phyloP scores from a whole-genome alignment of 225 moss, liverwort and hornwort genomes.

The Physcomitrium patens region DNA sequence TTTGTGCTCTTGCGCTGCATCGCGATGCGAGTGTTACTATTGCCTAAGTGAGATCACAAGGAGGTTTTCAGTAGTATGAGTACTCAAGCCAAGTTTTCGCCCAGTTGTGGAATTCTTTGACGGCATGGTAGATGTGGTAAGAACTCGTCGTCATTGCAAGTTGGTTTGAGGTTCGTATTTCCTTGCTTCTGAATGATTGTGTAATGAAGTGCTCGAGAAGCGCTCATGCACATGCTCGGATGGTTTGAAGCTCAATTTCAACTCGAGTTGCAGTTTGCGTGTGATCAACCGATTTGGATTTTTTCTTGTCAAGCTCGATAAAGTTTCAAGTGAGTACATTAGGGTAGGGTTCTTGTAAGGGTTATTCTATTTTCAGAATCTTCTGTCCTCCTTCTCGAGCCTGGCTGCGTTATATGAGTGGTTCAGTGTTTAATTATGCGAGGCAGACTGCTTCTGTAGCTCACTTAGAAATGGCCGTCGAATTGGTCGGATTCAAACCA shows the following conservation, averaged over 20 bases:
- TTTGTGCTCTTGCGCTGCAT: neutral
- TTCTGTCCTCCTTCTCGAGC: neutral
- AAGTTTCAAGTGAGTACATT: neutral
- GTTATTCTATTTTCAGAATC: neutral
- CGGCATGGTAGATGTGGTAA: conserved; percentile 31
- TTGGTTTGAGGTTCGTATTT: conserved; percentile 4
- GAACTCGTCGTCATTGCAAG: neutral
- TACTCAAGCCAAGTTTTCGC: neutral
- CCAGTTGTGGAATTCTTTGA: conserved; percentile 1
- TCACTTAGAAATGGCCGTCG: no score
- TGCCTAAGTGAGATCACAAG: conserved; percentile 17
- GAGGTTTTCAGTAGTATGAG: conserved; percentile 20
- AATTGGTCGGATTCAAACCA: neutral
- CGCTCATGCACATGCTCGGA: neutral
- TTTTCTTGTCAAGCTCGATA: conserved; percentile 2
- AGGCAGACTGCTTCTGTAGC: neutral
- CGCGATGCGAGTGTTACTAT: neutral
- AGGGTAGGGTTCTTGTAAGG: neutral
- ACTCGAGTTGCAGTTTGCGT: no score
- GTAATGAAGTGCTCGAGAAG: neutral
- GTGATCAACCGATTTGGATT: no score
- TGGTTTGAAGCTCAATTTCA: neutral
- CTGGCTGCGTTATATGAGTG: neutral
- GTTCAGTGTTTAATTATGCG: neutral
- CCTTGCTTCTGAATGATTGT: neutral